Evolutionary conservation across 2,329 filamentous ascomycete genomes (phyloP).

Genomic region (Trichoderma sp.): DNA sequence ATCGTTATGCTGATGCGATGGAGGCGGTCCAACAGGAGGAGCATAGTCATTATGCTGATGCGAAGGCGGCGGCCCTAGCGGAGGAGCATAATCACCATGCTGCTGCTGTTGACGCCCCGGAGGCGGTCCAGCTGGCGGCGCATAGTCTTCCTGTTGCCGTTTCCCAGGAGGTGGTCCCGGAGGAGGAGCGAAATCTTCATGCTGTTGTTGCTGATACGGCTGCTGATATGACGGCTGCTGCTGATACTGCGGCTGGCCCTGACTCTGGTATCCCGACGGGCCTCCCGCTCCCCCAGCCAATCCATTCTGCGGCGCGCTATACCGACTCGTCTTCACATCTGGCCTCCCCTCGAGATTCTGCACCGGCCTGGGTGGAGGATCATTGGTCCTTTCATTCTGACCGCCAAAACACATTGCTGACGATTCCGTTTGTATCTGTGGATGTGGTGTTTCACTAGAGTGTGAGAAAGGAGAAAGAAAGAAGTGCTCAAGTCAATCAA

Average conservation of each 20-base stretch:
- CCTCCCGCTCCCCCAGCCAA: conserved; percentile 15
- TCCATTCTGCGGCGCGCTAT: conserved; percentile 10
- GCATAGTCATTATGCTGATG: conserved; percentile 23
- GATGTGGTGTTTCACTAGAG: not conserved
- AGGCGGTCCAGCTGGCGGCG: conserved; percentile 29
- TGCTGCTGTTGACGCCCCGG: conserved; percentile 25
- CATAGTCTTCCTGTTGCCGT: conserved; percentile 24
- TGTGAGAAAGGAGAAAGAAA: not conserved
- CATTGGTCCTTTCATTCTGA: conserved; percentile 43
- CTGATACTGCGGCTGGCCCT: conserved; percentile 5
- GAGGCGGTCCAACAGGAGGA: conserved; percentile 40
- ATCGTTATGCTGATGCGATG: conserved; percentile 2
- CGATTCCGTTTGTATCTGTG: not conserved
- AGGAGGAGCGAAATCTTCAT: conserved; percentile 35
- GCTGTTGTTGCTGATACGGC: not conserved
- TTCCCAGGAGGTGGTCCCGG: conserved; percentile 34
- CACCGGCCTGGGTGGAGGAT: conserved; percentile 43
- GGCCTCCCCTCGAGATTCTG: conserved; percentile 34
- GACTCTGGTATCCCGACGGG: conserved; percentile 3
- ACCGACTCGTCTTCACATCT: conserved; percentile 30
- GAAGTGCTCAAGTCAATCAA: not conserved
- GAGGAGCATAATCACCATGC: conserved; percentile 26
- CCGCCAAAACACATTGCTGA: conserved; percentile 52
- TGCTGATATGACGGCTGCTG: not conserved
- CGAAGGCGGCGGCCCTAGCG: conserved; percentile 29